These are phyloP conservation scores for Camelina hispida DNA, from an alignment of 345 rosid genomes.

Conservation along the genomic window DNA sequence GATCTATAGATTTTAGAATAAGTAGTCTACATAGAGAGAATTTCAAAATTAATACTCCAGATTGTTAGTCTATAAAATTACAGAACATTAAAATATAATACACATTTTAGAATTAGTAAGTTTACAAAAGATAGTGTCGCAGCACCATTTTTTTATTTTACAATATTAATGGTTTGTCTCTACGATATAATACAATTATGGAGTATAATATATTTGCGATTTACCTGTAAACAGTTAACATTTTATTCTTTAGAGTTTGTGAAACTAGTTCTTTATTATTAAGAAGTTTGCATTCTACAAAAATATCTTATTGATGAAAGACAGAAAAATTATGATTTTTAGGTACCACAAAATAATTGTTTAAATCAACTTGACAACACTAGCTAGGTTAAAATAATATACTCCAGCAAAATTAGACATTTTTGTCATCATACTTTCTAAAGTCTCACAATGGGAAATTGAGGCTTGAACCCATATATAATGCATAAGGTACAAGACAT, in stretches of 20 bases:
- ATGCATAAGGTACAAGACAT: not conserved
- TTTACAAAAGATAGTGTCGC: not conserved
- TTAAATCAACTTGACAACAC: not conserved
- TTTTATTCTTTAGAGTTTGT: no score
- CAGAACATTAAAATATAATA: no score
- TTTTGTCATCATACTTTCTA: not conserved
- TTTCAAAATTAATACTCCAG: not conserved
- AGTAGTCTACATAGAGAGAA: not conserved
- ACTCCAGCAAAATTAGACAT: not conserved
- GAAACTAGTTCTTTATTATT: no score
- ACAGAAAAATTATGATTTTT: not conserved
- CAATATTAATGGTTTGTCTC: not conserved
- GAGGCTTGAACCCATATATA: not conserved
- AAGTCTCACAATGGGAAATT: not conserved
- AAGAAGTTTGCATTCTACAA: not conserved
- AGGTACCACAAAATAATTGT: conserved; percentile 4
- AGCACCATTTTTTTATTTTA: not conserved
- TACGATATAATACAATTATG: no score
- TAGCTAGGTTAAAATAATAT: not conserved
- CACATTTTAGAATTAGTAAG: no score
- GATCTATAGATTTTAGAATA: not conserved
- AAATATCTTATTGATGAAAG: not conserved
- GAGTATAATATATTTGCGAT: no score
- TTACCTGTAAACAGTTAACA: no score
- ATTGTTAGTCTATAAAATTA: no score